Base-by-base conservation (phyloP, 805 yeast genomes). In the Tetrapisispora pingtungensis region DNA sequence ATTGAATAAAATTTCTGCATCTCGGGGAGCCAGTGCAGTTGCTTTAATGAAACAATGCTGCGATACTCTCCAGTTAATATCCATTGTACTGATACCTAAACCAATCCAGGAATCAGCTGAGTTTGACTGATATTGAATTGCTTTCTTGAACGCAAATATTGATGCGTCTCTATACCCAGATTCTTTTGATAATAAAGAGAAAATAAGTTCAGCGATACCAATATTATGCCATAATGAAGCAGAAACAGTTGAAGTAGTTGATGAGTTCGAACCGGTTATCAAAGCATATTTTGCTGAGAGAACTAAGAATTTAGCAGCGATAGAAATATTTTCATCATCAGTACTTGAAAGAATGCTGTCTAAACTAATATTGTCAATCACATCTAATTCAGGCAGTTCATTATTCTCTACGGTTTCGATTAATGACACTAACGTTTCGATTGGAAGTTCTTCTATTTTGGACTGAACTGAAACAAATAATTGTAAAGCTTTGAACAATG, bases 11-110 rank as follows among this genome's bases (percentile, higher is more conserved):
- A 80, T 73, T 15, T 66, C 66, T 3, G 81, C 75, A 45, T 84
- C 84, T 43, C 77, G 75, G 7, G 84, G 75, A 40, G 84, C 81
- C 33, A 88, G 63, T 0, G 84, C 71, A 2, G 80, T 65, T 0
- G 97, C 89, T 49, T 85, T 82, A 53, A 93, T 84, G 54, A 84
- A 86, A 60, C 96, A 87, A 65, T 93, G 99, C 63, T 93, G 99
- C 0, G 97, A 71, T 7, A 86, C 83, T 40, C 75, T 73, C 0
- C 90, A 80, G 50, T 78, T 83, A 4, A 70, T 62, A 3, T 77
- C 65, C 44, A 80, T 71, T 7, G 86, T 76, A 0, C 88, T 83
- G 45, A 82, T 73, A 13, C 97, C 98, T 26, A 90, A 68, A 0
- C 84, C 81, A 43, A 77, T 70, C 99, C 99, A 93, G 46, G 78